Evolutionary conservation across 306 rosid genomes (phyloP).

Genomic region (Luffa aegyptiaca): DNA sequence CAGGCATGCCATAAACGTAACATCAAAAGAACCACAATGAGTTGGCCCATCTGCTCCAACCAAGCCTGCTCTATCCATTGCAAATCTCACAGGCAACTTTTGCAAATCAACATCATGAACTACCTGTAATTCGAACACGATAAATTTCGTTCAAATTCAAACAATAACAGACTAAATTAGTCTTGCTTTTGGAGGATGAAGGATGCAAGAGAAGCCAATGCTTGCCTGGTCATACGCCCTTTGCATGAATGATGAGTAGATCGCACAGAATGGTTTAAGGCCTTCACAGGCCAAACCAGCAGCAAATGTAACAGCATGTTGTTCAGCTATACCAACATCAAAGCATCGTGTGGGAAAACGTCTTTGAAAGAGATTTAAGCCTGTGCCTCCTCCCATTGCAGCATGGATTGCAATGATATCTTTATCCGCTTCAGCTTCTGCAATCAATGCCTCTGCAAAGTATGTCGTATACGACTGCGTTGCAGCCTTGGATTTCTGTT

Average conservation of each 20-base stretch:
- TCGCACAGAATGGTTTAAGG: constrained; percentile 82
- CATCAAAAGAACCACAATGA: constrained; percentile 79
- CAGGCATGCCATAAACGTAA: constrained; percentile 94
- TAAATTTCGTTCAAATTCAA: background rate
- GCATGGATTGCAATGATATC: constrained; percentile 86
- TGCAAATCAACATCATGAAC: constrained; percentile 97
- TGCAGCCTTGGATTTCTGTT: constrained; percentile 50
- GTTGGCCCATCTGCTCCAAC: constrained; percentile 99
- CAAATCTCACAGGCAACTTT: constrained; percentile 87
- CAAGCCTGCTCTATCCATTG: constrained; percentile 96
- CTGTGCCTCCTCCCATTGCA: constrained; percentile 99
- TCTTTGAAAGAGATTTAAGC: constrained; percentile 85
- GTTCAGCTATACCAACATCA: constrained; percentile 96
- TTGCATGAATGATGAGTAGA: constrained; percentile 93
- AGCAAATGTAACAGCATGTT: constrained; percentile 96
- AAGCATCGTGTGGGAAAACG: constrained; percentile 89
- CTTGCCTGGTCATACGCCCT: constrained; percentile 95
- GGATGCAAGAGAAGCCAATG: background rate
- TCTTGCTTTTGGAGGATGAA: background rate
- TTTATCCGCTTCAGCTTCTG: constrained; percentile 89
- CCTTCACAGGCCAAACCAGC: constrained; percentile 97
- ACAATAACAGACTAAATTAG: background rate
- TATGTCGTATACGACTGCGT: constrained; percentile 88
- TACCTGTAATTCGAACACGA: constrained; percentile 39
- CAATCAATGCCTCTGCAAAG: constrained; percentile 92